Evolutionary conservation across 441 rosid species (phyloP).

Genomic region (Brassica hybrid): DNA sequence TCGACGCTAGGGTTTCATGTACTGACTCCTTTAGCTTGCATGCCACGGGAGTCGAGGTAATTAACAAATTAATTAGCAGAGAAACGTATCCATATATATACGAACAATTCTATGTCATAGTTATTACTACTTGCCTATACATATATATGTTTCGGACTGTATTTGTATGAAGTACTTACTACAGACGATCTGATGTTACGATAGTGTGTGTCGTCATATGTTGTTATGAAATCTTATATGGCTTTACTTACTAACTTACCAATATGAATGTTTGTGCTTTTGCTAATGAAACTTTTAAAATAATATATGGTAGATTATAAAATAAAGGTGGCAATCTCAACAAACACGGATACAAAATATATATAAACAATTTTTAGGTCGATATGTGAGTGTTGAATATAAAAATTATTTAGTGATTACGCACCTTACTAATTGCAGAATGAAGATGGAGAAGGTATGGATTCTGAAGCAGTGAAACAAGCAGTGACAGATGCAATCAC

Average conservation of each 20-base stretch:
- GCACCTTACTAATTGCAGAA: conserved; percentile 43
- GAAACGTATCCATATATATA: neutral
- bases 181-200: too few species aligned
- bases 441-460: conserved; percentile 55
- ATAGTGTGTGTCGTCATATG: too few species aligned
- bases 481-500: conserved; percentile 70
- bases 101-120: neutral
- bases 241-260: conserved; percentile 17
- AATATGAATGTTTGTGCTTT: conserved; percentile 3
- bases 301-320: neutral
- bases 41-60: conserved; percentile 72
- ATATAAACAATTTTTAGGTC: conserved; percentile 32
- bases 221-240: conserved; percentile 3
- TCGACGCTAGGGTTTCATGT: conserved; percentile 96
- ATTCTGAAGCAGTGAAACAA: conserved; percentile 73
- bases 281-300: neutral
- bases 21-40: conserved; percentile 72
- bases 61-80: neutral
- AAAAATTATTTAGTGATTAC: conserved; percentile 6
- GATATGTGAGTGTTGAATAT: conserved; percentile 25
- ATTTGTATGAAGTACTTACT: conserved; percentile 15
- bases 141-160: neutral
- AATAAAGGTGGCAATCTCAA: conserved; percentile 7
- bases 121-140: neutral
- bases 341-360: conserved; percentile 28